Evolutionary conservation across 495 filamentous ascomycete genomes (phyloP), one percentile per base, ranked within the genome.

Genomic region (Rhypophila decipiens): DNA sequence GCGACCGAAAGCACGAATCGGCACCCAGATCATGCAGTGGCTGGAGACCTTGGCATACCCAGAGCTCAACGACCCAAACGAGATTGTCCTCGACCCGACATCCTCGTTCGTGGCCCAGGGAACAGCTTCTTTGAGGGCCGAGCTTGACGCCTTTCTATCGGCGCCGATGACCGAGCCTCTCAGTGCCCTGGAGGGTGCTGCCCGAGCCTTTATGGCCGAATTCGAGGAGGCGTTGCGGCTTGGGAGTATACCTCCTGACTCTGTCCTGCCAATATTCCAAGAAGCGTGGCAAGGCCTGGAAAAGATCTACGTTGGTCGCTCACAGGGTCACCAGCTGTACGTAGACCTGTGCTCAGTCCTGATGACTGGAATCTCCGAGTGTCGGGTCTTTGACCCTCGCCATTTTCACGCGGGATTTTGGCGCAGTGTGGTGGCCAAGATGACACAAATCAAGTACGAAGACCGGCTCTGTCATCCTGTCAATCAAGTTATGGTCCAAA

Each of bases 271-370:
- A 2, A 21, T 57, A 23, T 37, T 45, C 1, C 13, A 5, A 9
- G 46, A 56, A 21, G 33, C 57, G 12, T 57, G 46, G 51, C 35
- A 36, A 5, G 42, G 37, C 4, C n/a, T 60, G 24, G 57, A 52
- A 21, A 24, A n/a, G 20, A 39, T 44, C 39, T 34, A 44, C n/a
- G 46, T 33, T 5, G 22, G 20, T 20, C 24, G 24, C 9, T 4
- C 47, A 12, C 5, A 35, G 1, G 27, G 24, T 15, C 36, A 44
- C 0, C 22, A 24, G 0, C 50, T 53, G 9, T 54, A 43, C 17
- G n/a, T 54, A 11, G 40, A 41, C 2, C 36, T 57, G 1, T 56
- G 47, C 35, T 27, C 39, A 7, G 55, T 53, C 15, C 39, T 64
- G n/a, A 11, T 59, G 9, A 15, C 38, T 10, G 60, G 52, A n/a